phyloP scores from a whole-genome alignment of 2,329 filamentous ascomycete genomes.

The Rachicladosporium sp. region DNA sequence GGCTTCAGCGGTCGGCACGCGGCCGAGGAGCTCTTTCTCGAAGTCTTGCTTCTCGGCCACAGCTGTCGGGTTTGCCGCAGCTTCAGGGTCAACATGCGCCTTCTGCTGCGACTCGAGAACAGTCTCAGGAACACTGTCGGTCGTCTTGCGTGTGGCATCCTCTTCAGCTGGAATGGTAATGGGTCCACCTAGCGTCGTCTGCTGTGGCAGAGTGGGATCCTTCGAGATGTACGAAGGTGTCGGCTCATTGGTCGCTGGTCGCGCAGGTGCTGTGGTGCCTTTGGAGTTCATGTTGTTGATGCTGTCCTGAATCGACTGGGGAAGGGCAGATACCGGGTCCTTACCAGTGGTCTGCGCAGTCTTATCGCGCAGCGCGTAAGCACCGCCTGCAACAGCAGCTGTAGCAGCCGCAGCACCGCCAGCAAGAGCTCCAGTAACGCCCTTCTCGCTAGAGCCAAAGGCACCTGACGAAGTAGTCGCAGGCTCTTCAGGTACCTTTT shows the following conservation, averaged over 20 bases:
- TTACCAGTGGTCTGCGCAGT: constrained; percentile 30
- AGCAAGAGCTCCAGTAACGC: constrained; percentile 29
- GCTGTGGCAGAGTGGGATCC: constrained; percentile 9
- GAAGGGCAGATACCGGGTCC: constrained; percentile 33
- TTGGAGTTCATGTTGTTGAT: constrained; percentile 27
- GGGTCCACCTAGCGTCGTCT: constrained; percentile 11
- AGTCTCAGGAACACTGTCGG: constrained; percentile 15
- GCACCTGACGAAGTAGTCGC: constrained; percentile 16
- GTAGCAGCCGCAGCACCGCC: constrained; percentile 34
- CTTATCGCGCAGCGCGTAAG: constrained; percentile 25
- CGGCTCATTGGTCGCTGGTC: constrained; percentile 6
- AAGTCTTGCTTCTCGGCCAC: constrained; percentile 64
- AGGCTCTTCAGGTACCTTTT: constrained; percentile 40
- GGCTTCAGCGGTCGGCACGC: constrained; percentile 34
- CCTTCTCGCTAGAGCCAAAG: constrained; percentile 24
- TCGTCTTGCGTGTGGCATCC: constrained; percentile 13
- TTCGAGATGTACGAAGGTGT: constrained; percentile 15
- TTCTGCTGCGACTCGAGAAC: constrained; percentile 20
- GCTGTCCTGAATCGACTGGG: constrained; percentile 30
- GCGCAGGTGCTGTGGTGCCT: constrained; percentile 7
- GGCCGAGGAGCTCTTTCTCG: constrained; percentile 60
- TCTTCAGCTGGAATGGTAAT: constrained; percentile 8
- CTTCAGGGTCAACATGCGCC: constrained; percentile 48
- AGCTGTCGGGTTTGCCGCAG: constrained; percentile 53
- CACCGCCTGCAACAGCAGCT: constrained; percentile 30